Percentiles rank a stretch among this genome's conserved stretches.
These are phyloP conservation scores for Ogataea neopini DNA, from an alignment of 805 yeast species.

Conservation along the genomic window DNA sequence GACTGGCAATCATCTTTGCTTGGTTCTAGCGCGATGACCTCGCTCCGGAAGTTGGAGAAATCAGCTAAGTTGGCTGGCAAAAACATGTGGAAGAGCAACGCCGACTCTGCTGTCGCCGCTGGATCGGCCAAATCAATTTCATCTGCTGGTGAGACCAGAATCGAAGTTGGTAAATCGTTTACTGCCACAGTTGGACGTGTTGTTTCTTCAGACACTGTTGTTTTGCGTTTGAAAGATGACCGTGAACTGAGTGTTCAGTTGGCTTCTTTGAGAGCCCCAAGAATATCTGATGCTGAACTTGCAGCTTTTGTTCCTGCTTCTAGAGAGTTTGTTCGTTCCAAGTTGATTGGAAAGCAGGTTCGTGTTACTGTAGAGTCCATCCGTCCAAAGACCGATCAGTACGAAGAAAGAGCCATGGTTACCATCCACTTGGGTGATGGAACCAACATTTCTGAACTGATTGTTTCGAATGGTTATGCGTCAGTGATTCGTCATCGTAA, in stretches of 20 bases:
- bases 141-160: slow-evolving; percentile 27
- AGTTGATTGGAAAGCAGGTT: slow-evolving; percentile 71
- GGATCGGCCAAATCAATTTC: neutral
- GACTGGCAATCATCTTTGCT: slow-evolving; percentile 77
- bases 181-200: slow-evolving; percentile 61
- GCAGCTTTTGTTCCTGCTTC: slow-evolving; percentile 63
- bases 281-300: slow-evolving; percentile 55
- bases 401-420: slow-evolving; percentile 68
- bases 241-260: slow-evolving; percentile 68
- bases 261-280: slow-evolving; percentile 76
- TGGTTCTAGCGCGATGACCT: slow-evolving; percentile 64
- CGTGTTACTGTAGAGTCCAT: slow-evolving; percentile 60
- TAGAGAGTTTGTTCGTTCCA: slow-evolving; percentile 71
- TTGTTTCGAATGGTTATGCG: slow-evolving; percentile 70
- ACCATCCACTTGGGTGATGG: slow-evolving; percentile 52
- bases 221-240: slow-evolving; percentile 49
- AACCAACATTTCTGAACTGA: slow-evolving; percentile 56
- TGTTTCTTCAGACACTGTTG: slow-evolving; percentile 67
- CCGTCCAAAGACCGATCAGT: slow-evolving; percentile 59
- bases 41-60: slow-evolving; percentile 64
- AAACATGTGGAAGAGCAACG: slow-evolving; percentile 54
- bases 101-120: slow-evolving; percentile 10
- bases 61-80: slow-evolving; percentile 56
- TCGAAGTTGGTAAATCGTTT: slow-evolving; percentile 47
- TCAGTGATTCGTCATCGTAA: slow-evolving; percentile 77